phyloP scores from a whole-genome alignment of 2,329 filamentous ascomycete genomes.

The Monilinia fructigena region DNA sequence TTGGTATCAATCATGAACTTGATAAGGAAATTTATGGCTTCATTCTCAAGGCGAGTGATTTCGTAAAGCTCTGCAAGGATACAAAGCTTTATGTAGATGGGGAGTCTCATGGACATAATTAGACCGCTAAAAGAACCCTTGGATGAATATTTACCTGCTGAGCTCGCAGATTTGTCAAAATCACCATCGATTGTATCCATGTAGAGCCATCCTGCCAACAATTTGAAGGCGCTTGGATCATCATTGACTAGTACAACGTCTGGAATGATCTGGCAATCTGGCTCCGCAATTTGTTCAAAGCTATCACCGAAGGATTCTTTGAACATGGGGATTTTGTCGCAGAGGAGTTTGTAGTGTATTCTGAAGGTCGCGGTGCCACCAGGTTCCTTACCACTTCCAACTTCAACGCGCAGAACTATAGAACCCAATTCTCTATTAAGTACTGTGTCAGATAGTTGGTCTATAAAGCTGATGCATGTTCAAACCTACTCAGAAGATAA shows the following conservation, averaged over 20 bases:
- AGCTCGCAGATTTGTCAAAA: background rate
- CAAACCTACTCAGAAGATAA: background rate
- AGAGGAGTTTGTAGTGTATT: background rate
- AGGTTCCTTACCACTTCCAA: background rate
- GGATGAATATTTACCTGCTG: background rate
- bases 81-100: background rate
- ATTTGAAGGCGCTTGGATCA: background rate
- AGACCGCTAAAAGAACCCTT: background rate
- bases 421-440: background rate
- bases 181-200: background rate
- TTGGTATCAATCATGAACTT: conserved; percentile 13
- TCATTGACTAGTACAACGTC: background rate
- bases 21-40: background rate
- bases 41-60: background rate
- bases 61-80: conserved; percentile 1
- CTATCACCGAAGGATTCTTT: background rate
- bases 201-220: conserved; percentile 1
- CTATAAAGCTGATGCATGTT: background rate
- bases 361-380: background rate
- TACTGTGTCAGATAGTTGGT: background rate
- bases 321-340: background rate
- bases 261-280: background rate
- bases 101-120: background rate
- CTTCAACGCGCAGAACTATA: background rate
- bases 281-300: background rate